Base-by-base conservation (phyloP, 345 rosid genomes). In the Brassica nigra region DNA sequence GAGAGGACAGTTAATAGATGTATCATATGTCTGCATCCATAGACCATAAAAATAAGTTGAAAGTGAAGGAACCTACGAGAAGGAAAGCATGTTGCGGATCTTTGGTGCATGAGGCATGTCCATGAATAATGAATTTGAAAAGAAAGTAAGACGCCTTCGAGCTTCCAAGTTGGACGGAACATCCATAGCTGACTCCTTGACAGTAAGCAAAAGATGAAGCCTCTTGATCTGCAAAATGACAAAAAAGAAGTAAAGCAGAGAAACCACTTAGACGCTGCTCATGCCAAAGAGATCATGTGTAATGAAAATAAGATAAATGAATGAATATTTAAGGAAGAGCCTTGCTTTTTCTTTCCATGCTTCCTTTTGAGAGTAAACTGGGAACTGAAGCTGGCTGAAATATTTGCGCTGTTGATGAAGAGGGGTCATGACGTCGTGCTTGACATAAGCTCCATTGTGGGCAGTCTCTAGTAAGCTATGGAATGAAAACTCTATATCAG, bases 101-200 rank as follows among this genome's bases (percentile, higher is more conserved):
- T 84, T 83, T 18, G 93, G 93, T 23, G 93, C 89, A 74, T 39
- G 20, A 5, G 93, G 93, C 93, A 89, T 89, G 34, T 86, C 86
- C 93, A 89, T 89, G 84, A 88, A 89, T 75, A 89, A 59, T 10
- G 93, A 89, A 75, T 89, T 89, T 49, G 86, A 77, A 73, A 89
- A 89, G 82, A 86, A 89, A 58, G 91, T 81, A 62, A 89, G 86
- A 49, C 93, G 87, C 77, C 93, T 83, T 65, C 89, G 85, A 70
- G 93, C 93, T 85, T 89, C 91, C 83, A 88, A 73, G 80, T 89
- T 89, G 8, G 89, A 77, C 64, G 93, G 93, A 23, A 89, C 87
- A 78, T 89, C 88, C 90, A 86, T 84, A 28, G 88, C 89, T 16
- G 93, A 89, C 68, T 89, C 93, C 78, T 85, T 89, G 70, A 81